Evolutionary conservation across 768 basidiomycete species (phyloP).

Genomic region (Clavaria fumosa): DNA sequence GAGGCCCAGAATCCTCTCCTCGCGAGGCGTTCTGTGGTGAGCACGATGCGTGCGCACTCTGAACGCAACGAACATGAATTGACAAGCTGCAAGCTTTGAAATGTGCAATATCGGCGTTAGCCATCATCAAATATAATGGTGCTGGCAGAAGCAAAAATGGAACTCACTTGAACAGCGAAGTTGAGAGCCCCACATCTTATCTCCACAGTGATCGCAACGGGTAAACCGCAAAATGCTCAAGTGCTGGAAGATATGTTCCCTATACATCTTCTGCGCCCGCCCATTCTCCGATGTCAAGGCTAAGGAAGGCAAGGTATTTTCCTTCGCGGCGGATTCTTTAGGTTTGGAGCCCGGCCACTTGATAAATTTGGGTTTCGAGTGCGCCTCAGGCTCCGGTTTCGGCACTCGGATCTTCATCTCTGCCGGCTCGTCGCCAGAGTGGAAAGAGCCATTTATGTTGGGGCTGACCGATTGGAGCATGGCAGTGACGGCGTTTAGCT

Average conservation of each 20-base stretch:
- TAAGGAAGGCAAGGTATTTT: conserved; percentile 17
- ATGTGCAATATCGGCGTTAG: not conserved
- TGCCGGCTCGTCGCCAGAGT: conserved; percentile 31
- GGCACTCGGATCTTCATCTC: conserved; percentile 26
- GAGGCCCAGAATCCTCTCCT: conserved; percentile 23
- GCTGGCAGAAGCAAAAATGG: no score
- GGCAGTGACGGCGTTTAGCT: no score
- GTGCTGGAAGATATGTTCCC: conserved; percentile 81
- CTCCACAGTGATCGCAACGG: conserved; percentile 88
- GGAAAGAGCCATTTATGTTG: conserved; percentile 31
- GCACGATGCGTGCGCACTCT: conserved; percentile 52
- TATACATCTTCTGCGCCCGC: conserved; percentile 25
- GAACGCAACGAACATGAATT: conserved; percentile 77
- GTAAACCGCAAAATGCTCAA: conserved; percentile 78
- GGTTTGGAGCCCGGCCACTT: conserved; percentile 53
- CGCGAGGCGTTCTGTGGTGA: conserved; percentile 27
- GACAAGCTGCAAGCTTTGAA: conserved; percentile 63
- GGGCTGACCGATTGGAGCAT: conserved; percentile 25
- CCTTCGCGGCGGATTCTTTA: conserved; percentile 31
- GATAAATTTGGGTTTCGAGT: conserved; percentile 39
- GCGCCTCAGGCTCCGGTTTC: conserved; percentile 32
- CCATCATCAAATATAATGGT: no score
- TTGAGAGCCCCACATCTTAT: conserved; percentile 99
- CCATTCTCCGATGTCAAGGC: conserved; percentile 19
- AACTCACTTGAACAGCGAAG: conserved; percentile 73